phyloP scores from a whole-genome alignment of 2,329 filamentous ascomycete species.

The Sporothrix euskadiensis region DNA sequence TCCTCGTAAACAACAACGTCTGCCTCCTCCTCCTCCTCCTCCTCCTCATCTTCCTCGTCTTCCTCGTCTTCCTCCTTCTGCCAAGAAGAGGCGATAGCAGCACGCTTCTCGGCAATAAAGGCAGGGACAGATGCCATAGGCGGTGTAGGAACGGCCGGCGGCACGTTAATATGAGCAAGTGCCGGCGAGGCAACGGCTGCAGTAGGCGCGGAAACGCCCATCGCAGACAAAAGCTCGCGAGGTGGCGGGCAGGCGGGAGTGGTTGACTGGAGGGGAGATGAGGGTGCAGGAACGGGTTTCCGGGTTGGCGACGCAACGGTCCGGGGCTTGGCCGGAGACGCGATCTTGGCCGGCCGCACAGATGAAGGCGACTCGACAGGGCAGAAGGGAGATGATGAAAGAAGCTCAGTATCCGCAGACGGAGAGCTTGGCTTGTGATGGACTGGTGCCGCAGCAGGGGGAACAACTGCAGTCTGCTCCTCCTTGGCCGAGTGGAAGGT shows the following conservation, averaged over 20 bases:
- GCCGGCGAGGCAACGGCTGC: constrained; percentile 1
- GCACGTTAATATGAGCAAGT: not conserved
- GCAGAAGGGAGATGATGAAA: constrained; percentile 30
- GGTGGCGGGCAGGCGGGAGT: constrained; percentile 33
- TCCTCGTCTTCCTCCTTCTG: not conserved
- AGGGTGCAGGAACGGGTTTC: constrained; percentile 18
- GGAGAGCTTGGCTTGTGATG: constrained; percentile 3
- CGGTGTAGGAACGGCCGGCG: constrained; percentile 25
- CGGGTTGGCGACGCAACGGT: constrained; percentile 16
- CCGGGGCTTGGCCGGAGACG: constrained; percentile 27
- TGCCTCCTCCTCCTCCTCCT: not conserved
- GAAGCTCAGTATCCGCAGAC: constrained; percentile 7
- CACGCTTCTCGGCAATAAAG: constrained; percentile 14
- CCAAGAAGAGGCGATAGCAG: not conserved
- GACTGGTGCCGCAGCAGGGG: constrained; percentile 15
- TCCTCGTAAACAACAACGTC: constrained; percentile 6
- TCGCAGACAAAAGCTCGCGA: constrained; percentile 27
- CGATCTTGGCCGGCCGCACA: constrained; percentile 23
- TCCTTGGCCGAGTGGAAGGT: constrained; percentile 50
- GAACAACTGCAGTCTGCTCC: constrained; percentile 42
- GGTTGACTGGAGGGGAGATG: constrained; percentile 31
- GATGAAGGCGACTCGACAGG: constrained; percentile 33
- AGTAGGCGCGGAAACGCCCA: constrained; percentile 14
- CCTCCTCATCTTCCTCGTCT: not conserved
- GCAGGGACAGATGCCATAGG: constrained; percentile 21